Percentiles rank a stretch among this genome's conserved stretches.
phyloP scores from a whole-genome alignment of 2,329 filamentous ascomycete species.

The Claviceps purpurea region DNA sequence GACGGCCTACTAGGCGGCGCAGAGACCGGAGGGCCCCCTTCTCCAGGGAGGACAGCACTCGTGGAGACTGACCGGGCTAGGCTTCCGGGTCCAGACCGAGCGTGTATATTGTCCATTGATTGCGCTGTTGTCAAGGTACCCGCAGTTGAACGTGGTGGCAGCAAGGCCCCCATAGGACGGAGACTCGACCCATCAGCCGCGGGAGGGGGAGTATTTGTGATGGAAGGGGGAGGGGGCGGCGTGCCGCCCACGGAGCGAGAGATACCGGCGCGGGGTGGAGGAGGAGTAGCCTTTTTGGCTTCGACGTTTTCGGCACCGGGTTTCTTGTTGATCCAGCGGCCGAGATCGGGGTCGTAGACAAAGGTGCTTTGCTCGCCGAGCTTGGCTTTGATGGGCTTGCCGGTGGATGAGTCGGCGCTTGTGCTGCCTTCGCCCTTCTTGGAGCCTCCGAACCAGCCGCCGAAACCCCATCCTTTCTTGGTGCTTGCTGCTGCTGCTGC shows the following conservation, averaged over 20 bases:
- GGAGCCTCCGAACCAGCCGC: slow-evolving; percentile 70
- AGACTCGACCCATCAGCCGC: slow-evolving; percentile 17
- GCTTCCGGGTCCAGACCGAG: slow-evolving; percentile 20
- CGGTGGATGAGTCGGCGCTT: slow-evolving; percentile 29
- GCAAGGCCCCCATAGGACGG: slow-evolving; percentile 15
- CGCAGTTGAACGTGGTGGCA: slow-evolving; percentile 11
- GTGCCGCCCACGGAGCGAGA: slow-evolving; percentile 40
- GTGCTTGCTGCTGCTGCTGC: slow-evolving; percentile 28
- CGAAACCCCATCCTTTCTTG: slow-evolving; percentile 68
- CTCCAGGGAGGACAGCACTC: slow-evolving; percentile 19
- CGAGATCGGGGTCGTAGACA: slow-evolving; percentile 87
- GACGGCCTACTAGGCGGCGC: slow-evolving; percentile 55
- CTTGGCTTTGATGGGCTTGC: slow-evolving; percentile 76
- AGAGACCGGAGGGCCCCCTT: slow-evolving; percentile 24
- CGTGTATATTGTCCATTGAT: slow-evolving; percentile 17
- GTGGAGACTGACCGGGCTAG: slow-evolving; percentile 37
- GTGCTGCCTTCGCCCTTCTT: slow-evolving; percentile 36
- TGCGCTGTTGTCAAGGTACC: slow-evolving; percentile 2
- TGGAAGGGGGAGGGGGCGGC: slow-evolving; percentile 37
- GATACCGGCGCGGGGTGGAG: slow-evolving; percentile 54
- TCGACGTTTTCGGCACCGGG: slow-evolving; percentile 50
- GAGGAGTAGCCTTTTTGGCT: slow-evolving; percentile 55
- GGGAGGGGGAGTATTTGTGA: slow-evolving; percentile 23
- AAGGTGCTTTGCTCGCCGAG: slow-evolving; percentile 88
- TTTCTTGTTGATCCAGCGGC: slow-evolving; percentile 98